phyloP scores from a whole-genome alignment of 1,284 basidiomycete genomes.

The Cryptococcus floricola region DNA sequence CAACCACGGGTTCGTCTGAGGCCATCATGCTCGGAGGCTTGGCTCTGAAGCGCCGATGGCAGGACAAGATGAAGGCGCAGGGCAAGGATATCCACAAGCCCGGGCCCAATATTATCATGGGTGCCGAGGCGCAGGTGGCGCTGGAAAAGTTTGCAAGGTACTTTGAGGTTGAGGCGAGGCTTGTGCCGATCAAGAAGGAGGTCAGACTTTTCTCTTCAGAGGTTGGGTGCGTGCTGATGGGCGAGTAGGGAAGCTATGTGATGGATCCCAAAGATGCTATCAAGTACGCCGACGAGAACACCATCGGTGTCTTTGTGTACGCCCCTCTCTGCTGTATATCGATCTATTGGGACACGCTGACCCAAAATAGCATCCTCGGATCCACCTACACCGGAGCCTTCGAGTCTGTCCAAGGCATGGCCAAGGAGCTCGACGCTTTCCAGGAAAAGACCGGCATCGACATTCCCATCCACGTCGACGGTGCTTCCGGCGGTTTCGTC shows the following conservation, averaged over 20 bases:
- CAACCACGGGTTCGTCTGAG: conserved; percentile 88
- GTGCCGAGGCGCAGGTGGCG: conserved; percentile 78
- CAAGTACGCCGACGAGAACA: conserved; percentile 88
- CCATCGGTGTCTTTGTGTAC: conserved; percentile 37
- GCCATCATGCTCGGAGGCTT: conserved; percentile 91
- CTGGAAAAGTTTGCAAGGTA: conserved; percentile 77
- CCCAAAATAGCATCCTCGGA: conserved; percentile 37
- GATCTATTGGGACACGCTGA: background rate
- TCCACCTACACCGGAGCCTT: conserved; percentile 89
- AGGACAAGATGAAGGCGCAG: conserved; percentile 75
- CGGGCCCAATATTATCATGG: conserved; percentile 56
- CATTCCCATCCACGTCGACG: conserved; percentile 73
- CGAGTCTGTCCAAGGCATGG: conserved; percentile 85
- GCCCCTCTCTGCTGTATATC: conserved; percentile 3
- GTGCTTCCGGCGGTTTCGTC: conserved; percentile 68
- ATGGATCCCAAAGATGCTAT: conserved; percentile 80
- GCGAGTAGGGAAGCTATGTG: conserved; percentile 63
- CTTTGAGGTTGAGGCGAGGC: conserved; percentile 54
- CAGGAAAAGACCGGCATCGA: conserved; percentile 72
- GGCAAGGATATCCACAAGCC: conserved; percentile 84
- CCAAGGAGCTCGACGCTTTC: conserved; percentile 77
- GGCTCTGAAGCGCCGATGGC: conserved; percentile 93
- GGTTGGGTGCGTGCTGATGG: background rate
- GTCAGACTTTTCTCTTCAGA: conserved; percentile 49
- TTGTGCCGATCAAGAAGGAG: conserved; percentile 74